A percentile compares a stretch with the other conserved stretches of the same genome.
These are phyloP conservation scores for Cystobasidium slooffiae DNA, from an alignment of 1,284 basidiomycete genomes.

Conservation along the genomic window DNA sequence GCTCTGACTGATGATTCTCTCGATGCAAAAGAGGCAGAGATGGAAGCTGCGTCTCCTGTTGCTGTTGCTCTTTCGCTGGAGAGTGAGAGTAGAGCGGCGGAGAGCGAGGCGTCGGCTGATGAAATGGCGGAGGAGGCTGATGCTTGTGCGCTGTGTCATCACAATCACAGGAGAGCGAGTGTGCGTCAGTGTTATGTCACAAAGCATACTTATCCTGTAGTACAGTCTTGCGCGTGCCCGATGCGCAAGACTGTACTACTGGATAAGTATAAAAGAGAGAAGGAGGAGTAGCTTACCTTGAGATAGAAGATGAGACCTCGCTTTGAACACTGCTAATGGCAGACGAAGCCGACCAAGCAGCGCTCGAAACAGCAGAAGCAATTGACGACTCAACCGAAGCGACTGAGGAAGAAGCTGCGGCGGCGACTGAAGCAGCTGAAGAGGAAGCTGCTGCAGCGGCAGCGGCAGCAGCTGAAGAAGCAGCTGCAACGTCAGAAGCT, in stretches of 20 bases:
- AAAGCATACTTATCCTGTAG: no score
- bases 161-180: neutral
- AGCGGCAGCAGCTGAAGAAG: neutral
- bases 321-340: conserved; percentile 11
- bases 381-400: neutral
- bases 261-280: neutral
- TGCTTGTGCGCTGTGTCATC: neutral
- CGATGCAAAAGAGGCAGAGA: conserved; percentile 20
- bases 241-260: neutral
- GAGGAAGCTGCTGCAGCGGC: conserved; percentile 22
- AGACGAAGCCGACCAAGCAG: neutral
- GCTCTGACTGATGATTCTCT: conserved; percentile 17
- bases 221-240: no score
- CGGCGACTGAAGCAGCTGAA: neutral
- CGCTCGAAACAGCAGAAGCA: conserved; percentile 3
- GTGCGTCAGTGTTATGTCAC: no score
- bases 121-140: conserved; percentile 6
- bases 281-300: conserved; percentile 2
- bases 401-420: neutral
- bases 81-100: conserved; percentile 17
- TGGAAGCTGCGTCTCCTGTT: conserved; percentile 20
- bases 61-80: conserved; percentile 27
- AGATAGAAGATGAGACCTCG: neutral
- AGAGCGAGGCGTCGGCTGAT: conserved; percentile 9
- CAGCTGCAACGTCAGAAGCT: conserved; percentile 17